Conservation (phyloP, 2,329 filamentous ascomycete species). For the Tolypocladium capitatum region DNA sequence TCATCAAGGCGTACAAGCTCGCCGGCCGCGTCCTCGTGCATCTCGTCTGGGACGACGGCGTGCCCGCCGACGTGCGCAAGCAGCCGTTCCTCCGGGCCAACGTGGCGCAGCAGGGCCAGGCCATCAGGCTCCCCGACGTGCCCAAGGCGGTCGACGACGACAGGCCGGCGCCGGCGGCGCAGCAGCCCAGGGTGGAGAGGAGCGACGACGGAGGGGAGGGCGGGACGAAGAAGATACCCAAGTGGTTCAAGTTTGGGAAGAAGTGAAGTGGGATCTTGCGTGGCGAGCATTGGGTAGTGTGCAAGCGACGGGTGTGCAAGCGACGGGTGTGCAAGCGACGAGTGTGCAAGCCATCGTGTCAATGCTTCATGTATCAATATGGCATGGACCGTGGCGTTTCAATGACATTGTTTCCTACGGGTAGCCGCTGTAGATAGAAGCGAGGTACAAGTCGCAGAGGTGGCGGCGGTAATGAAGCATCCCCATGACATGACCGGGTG, state of each 20-base stretch:
- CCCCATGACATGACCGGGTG: no score
- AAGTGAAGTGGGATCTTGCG: conserved; percentile 32
- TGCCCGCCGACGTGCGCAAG: conserved; percentile 40
- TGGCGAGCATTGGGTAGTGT: conserved; percentile 1
- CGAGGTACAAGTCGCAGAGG: not conserved
- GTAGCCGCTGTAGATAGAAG: not conserved
- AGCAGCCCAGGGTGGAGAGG: conserved; percentile 19
- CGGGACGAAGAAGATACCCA: conserved; percentile 39
- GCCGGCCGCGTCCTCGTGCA: conserved; percentile 60
- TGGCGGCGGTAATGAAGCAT: no score
- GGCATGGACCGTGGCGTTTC: not conserved
- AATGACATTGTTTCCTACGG: not conserved
- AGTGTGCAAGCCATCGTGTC: not conserved
- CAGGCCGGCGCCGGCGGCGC: conserved; percentile 9
- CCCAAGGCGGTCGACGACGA: conserved; percentile 27
- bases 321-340: not conserved
- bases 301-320: not conserved
- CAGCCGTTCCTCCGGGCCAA: conserved; percentile 44
- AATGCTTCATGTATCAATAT: not conserved
- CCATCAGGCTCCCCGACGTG: conserved; percentile 51
- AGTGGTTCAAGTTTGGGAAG: conserved; percentile 63
- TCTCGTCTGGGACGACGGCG: conserved; percentile 58
- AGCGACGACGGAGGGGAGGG: conserved; percentile 24
- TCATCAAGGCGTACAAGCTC: conserved; percentile 65
- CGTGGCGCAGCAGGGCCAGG: conserved; percentile 48